Evolutionary conservation across 495 filamentous ascomycete genomes (phyloP), one percentile per base, ranked within the genome.

Genomic region (Parmelia sp.): DNA sequence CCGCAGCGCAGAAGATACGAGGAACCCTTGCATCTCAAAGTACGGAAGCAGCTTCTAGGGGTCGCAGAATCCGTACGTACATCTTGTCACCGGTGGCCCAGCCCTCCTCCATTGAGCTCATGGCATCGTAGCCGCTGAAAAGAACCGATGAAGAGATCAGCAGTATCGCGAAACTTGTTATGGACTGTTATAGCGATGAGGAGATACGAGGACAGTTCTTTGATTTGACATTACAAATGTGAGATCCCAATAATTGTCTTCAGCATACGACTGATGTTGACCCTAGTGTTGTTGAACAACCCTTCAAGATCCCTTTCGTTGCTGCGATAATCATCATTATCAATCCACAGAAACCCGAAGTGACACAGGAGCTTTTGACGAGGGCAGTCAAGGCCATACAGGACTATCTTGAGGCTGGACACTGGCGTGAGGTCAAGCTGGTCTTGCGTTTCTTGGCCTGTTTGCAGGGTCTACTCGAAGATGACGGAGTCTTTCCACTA

Each of bases 301-400:
- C 95, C 0, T 87, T 99, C 75, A 97, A 97, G 77, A 93, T 91
- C 60, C 95, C 94, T 3, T 97, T 96, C 73, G 80, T 94, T 60
- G 92, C 91, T 35, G 88, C 88, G 31, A 85, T 92, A 5, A 80
- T 92, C 35, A 79, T 96, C 57, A 82, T 89, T 53, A 79, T 84
- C 63, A 94, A 97, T 76, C 79, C 81, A 40, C 75, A 87, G 64
- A 90, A 89, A 62, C 81, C 86, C 27, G 88, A 93, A 65, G 77
- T 94, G 42, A 81, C 86, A 35, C 77, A 81, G 47, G 84, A 92
- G 56, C 71, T 93, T 19, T 74, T 97, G 39, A 78, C 73, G 42
- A 85, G 83, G 69, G 80, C 86, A 51, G 82, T 79, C 6, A 74
- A 71, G 33, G 76, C 76, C 42, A 72, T 86, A 47, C 86, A 93